Evolutionary conservation across 2,329 filamentous ascomycete species (phyloP), one percentile per base, ranked within the genome.

Genomic region (Sclerotinia trifoliorum): DNA sequence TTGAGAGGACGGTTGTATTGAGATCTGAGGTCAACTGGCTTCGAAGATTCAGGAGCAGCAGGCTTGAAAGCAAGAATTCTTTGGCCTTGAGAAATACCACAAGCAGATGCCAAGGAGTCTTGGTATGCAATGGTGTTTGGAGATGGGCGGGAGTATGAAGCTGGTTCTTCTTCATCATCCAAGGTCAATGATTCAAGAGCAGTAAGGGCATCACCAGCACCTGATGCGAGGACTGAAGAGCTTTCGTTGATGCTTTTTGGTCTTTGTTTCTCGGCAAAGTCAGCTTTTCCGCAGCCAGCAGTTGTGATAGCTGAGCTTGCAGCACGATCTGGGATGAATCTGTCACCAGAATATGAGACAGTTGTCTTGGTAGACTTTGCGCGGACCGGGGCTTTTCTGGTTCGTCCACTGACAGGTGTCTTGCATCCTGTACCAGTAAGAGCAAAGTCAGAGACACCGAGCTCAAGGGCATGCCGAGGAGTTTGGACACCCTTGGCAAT

Each of bases 61-160:
- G 95, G 95, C 88, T 99, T 99, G 86, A 97, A 99, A 70, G 95
- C 92, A 64, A 99, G 90, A 75, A 99, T 99, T 71, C 95, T 92
- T 67, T 94, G 96, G 83, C 94, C 96, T 71, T 96, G 86, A 77
- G 89, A 94, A 71, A 99, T 93, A 68, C 94, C 95, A 79, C 94
- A 98, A 62, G 94, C 94, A 73, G 89, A 90, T 57, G 94, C 94
- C 57, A 98, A 83, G 3, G 93, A 94, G 69, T 95, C 93, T 80
- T 97, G 91, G 80, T 97, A 98, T 29, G 94, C 94, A 65, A 92
- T 88, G 2, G 92, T 90, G 80, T 95, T 93, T 67, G 94, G 94
- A 10, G 93, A 93, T 19, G 92, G 90, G 71, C 93, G 92, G 60
- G 88, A 85, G 80, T 93, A 91, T 60, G 84, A 86, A 49, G 85